Conservation (phyloP, 805 yeast genomes). For the Monosporozyma unispora region DNA sequence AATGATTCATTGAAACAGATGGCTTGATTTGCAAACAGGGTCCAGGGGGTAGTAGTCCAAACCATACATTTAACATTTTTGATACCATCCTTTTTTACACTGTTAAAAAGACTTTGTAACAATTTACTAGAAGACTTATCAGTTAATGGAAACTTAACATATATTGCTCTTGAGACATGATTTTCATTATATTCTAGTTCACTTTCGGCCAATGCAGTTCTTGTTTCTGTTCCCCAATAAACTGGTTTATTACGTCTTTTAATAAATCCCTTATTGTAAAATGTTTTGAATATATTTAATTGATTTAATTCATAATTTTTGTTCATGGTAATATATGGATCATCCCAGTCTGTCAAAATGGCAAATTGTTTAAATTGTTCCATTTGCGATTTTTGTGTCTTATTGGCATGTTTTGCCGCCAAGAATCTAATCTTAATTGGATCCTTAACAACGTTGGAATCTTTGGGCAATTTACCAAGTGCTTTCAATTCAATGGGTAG, state of each 20-base stretch:
- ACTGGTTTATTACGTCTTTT: constrained; percentile 89
- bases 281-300: constrained; percentile 53
- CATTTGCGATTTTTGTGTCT: constrained; percentile 56
- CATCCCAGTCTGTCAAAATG: constrained; percentile 74
- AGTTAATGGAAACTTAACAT: constrained; percentile 54
- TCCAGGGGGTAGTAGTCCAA: constrained; percentile 99
- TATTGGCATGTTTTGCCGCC: constrained; percentile 62
- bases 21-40: constrained; percentile 80
- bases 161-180: constrained; percentile 62
- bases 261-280: constrained; percentile 59
- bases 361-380: constrained; percentile 59
- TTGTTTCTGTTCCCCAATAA: constrained; percentile 92
- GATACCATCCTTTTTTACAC: background rate
- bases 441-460: constrained; percentile 36
- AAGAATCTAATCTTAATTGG: constrained; percentile 48
- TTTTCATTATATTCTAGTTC: constrained; percentile 78
- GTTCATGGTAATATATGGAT: constrained; percentile 65
- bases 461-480: constrained; percentile 35
- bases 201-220: constrained; percentile 93
- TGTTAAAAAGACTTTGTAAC: background rate
- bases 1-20: constrained; percentile 58
- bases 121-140: constrained; percentile 12
- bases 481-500: constrained; percentile 92
- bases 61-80: constrained; percentile 39
- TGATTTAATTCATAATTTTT: constrained; percentile 68